Base-by-base conservation (phyloP, 1,284 basidiomycete species). In the Macrocystidia cucumis region DNA sequence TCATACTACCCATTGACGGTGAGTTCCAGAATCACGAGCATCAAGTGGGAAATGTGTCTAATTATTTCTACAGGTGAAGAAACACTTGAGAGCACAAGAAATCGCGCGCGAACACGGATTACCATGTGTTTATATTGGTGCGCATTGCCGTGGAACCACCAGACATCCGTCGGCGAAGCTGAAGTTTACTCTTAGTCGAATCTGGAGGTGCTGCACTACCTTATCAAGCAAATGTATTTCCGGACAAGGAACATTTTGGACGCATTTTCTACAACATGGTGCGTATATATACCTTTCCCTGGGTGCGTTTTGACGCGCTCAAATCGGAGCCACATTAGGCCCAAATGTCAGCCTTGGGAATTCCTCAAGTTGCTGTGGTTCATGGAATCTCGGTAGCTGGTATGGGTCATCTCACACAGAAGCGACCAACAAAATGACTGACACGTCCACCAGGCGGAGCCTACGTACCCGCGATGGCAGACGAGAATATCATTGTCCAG, bases 221-320 rank as follows among this genome's bases (percentile, higher is more conserved):
- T 0, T 79, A 90, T 57, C 92, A 97, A 63, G 86, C 91, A 1
- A 88, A 93, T 53, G 91, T 91, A 4, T 91, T 91, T 55, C 87
- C 87, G 6, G 90, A 91, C 62, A 84, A 78, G 52, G 84, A 95
- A 49, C 91, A 97, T 57, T 97, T 97, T 53, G 92, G 92, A 6
- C 74, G 91, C 9, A 96, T 97, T 55, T 97, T 97, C 61, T 96
- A 92, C 58, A 96, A 97, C 53, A 96, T 95, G 90, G 91, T 85
- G 41, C 39, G 62, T 46, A 36, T 29, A 22, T 34, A 33, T 21
- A 21, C 25, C 9, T 32, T 27, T n/a, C 13, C 14, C 33, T 13
- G 40, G 47, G 42, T 13, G n/a, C n/a, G n/a, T n/a, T n/a, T n/a
- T n/a, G n/a, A n/a, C n/a, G n/a, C n/a, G n/a, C n/a, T n/a, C n/a